Percentiles rank a stretch among this genome's conserved stretches.
These are phyloP conservation scores for Amaranthus hypochondriacus DNA, from an alignment of 148 eudicot genomes.

Conservation along the genomic window DNA sequence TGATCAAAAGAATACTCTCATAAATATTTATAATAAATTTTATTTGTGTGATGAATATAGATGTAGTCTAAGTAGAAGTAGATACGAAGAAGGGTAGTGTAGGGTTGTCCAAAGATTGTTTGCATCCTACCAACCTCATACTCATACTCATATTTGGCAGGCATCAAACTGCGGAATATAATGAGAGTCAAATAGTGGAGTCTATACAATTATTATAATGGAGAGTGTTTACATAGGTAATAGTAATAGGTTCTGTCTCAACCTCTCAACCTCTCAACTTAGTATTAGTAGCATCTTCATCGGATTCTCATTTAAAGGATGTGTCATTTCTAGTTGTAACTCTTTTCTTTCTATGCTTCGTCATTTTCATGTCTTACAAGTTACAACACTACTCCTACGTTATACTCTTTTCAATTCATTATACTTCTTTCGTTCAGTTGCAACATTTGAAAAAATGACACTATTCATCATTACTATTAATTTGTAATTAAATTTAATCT, in stretches of 20 bases:
- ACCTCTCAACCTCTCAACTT: background rate
- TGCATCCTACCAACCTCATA: conserved; percentile 16
- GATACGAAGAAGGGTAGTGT: background rate
- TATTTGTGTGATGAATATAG: too few relatives aligned
- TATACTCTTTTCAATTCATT: too few relatives aligned
- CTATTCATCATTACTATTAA: background rate
- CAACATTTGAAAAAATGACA: too few relatives aligned
- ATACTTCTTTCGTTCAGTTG: background rate
- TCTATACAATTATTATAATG: too few relatives aligned
- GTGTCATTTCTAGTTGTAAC: background rate
- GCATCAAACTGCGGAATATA: conserved; percentile 9
- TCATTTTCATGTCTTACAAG: background rate
- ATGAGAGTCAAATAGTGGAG: background rate
- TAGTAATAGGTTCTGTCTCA: background rate
- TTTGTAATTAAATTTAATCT: too few relatives aligned
- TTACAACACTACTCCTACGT: too few relatives aligned
- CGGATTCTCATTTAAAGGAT: conserved; percentile 21
- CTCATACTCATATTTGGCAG: conserved; percentile 12
- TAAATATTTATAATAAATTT: background rate
- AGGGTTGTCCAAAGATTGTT: conserved; percentile 1
- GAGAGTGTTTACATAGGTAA: too few relatives aligned
- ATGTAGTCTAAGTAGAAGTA: background rate
- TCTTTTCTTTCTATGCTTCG: background rate
- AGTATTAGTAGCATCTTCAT: conserved; percentile 22
- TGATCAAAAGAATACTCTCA: conserved; percentile 9